Base-by-base conservation (phyloP, 768 basidiomycete genomes). In the Hydnum rufescens region DNA sequence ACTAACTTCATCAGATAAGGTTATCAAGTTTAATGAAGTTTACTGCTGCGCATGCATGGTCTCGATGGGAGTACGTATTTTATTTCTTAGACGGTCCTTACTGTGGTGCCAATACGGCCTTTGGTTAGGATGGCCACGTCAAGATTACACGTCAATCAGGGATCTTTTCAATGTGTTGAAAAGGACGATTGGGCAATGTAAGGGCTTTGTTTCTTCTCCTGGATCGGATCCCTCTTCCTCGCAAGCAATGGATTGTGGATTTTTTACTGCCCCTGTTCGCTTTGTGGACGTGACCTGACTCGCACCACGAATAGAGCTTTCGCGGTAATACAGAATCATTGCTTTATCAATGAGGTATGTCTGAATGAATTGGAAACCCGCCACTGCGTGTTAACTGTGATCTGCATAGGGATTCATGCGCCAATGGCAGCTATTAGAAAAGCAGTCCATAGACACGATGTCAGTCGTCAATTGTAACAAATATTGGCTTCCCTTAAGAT, bases 261-360 rank as follows among this genome's bases (percentile, higher is more conserved):
- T n/a, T 28, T 1, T 50, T 42, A 42, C 53, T 49, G 25, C 57
- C 53, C n/a, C n/a, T n/a, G n/a, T n/a, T n/a, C n/a, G n/a, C n/a
- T n/a, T n/a, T n/a, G n/a, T n/a, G n/a, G n/a, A n/a, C n/a, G n/a
- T n/a, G n/a, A n/a, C n/a, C n/a, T n/a, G n/a, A n/a, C n/a, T n/a
- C n/a, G n/a, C 51, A 30, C 29, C 19, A 19, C n/a, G n/a, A n/a
- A n/a, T 51, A 89, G 85, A 53, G 80, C 87, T 0, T 90, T 89
- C 63, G 83, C 87, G n/a, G 69, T 78, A 32, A 88, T 92, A 44
- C 87, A 89, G 67, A 88, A 88, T 60, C 87, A 92, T 60, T 93
- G 83, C 64, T 92, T 92, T 60, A 68, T 90, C 50, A 85, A 90
- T 59, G 73, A 75, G 51, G 82, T 82, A 51, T 55, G 70, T 63